These are phyloP conservation scores for Kingdonia uniflora DNA, from an alignment of 164 flowering plant genomes.

Conservation along the genomic window DNA sequence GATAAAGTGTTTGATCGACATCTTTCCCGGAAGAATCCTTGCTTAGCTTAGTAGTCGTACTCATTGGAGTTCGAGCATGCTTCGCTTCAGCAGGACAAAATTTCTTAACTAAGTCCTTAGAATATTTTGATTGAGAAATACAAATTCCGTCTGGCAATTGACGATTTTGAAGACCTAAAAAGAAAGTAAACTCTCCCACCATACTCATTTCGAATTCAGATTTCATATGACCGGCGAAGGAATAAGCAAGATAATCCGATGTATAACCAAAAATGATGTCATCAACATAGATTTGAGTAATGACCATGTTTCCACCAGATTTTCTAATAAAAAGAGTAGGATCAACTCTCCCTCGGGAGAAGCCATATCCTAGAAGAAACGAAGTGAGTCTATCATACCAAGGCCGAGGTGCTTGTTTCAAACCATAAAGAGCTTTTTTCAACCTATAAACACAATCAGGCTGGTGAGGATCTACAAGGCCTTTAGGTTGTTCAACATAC, in stretches of 20 bases:
- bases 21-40: not conserved
- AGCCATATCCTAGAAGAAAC: not conserved
- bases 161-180: not conserved
- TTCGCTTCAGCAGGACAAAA: not conserved
- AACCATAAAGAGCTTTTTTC: no score
- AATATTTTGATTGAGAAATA: not conserved
- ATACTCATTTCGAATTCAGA: not conserved
- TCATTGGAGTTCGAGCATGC: not conserved
- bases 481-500: no score
- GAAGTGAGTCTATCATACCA: not conserved
- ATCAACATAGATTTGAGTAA: not conserved
- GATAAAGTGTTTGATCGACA: not conserved
- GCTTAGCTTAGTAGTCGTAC: not conserved
- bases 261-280: not conserved
- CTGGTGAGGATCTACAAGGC: no score
- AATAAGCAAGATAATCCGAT: not conserved
- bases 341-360: not conserved
- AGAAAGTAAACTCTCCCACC: not conserved
- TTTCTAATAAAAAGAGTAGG: not conserved
- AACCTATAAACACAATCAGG: no score
- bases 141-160: not conserved
- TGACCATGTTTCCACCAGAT: not conserved
- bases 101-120: not conserved
- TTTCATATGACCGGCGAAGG: not conserved
- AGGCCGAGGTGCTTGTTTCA: not conserved